phyloP scores from a whole-genome alignment of 2,329 filamentous ascomycete species.

The Thielaviopsis cerberus region DNA sequence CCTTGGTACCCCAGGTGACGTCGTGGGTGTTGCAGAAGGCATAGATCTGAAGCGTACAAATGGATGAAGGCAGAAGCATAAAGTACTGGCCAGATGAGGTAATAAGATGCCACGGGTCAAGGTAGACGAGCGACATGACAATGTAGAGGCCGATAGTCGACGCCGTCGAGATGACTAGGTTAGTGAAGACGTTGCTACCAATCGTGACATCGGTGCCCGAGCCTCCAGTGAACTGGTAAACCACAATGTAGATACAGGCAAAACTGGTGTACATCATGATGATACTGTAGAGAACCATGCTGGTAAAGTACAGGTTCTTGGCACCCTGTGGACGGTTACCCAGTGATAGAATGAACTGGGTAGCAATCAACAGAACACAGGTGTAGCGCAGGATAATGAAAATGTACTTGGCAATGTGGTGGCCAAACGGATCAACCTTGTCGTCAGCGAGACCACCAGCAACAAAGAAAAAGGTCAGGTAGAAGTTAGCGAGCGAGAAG shows the following conservation, averaged over 20 bases:
- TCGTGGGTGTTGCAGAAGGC: constrained; percentile 99
- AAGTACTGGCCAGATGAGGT: constrained; percentile 86
- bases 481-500: constrained; percentile 97
- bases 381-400: constrained; percentile 75
- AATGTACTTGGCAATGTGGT: constrained; percentile 65
- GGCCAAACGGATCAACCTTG: constrained; percentile 73
- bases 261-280: constrained; percentile 97
- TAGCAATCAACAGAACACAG: constrained; percentile 71
- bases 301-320: constrained; percentile 70
- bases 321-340: constrained; percentile 92
- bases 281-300: constrained; percentile 75
- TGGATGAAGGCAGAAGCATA: constrained; percentile 74
- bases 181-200: constrained; percentile 83
- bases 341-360: constrained; percentile 91
- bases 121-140: constrained; percentile 85
- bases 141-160: constrained; percentile 91
- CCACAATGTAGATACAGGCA: constrained; percentile 71
- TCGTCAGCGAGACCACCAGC: constrained; percentile 72
- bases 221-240: constrained; percentile 51
- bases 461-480: constrained; percentile 96
- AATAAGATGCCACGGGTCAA: constrained; percentile 98
- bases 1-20: constrained; percentile 96
- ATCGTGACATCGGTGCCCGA: constrained; percentile 33
- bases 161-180: constrained; percentile 74
- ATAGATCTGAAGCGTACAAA: constrained; percentile 94